Conservation (phyloP, 2,329 filamentous ascomycete genomes). For the Talaromyces sp. region DNA sequence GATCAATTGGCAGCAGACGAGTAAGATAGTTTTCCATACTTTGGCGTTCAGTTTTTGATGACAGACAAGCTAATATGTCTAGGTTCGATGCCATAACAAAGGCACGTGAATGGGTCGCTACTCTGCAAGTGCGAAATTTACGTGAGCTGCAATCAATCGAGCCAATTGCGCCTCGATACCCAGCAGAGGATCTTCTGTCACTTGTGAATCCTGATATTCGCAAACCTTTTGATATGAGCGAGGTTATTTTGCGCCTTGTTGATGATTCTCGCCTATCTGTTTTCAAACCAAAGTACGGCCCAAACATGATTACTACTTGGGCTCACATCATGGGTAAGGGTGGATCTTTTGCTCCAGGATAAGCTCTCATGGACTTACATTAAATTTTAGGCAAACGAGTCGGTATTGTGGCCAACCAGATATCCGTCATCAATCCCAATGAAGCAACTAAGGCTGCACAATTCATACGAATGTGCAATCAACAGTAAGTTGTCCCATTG, state of each 20-base stretch:
- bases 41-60: too few species aligned
- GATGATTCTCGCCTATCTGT: conserved; percentile 44
- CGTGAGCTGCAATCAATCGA: conserved; percentile 3
- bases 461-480: conserved; percentile 51
- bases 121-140: conserved; percentile 17
- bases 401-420: conserved; percentile 48
- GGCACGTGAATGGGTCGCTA: conserved; percentile 41
- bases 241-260: conserved; percentile 46
- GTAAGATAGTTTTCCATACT: too few species aligned
- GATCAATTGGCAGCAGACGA: conserved; percentile 50
- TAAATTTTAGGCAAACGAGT: conserved; percentile 33
- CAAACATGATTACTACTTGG: conserved; percentile 43
- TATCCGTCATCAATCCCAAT: conserved; percentile 43
- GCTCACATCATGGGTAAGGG: conserved; percentile 43
- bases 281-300: conserved; percentile 48
- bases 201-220: conserved; percentile 46
- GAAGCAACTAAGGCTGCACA: conserved; percentile 48
- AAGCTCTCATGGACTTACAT: background rate
- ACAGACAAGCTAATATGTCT: conserved; percentile 6
- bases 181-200: conserved; percentile 41
- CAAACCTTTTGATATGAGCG: conserved; percentile 42
- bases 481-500: conserved; percentile 33
- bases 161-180: conserved; percentile 34
- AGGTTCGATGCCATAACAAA: conserved; percentile 47
- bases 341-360: too few species aligned